Base-by-base conservation (phyloP, 139 green algal species). In the Picochlorum costavermella region DNA sequence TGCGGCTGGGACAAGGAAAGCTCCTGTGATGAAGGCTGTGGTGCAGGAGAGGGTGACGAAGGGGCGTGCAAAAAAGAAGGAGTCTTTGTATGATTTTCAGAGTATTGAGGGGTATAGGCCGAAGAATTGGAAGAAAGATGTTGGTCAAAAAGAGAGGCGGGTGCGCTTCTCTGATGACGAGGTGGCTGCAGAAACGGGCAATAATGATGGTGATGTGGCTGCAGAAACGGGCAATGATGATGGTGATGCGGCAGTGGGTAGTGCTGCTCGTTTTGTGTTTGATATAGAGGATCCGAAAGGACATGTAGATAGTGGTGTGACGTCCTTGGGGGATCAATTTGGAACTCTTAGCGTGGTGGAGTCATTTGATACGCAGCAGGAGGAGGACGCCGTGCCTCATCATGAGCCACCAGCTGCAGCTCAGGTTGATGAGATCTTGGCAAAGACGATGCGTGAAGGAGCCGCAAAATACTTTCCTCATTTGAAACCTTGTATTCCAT, bases 21-120 rank as follows among this genome's bases (percentile, higher is more conserved):
- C 60, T n/a, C 70, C 70, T 40, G 70, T 77, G 44, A 72, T 77
- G 70, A 44, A 50, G 33, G 63, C 63, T 16, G 56, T 72, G 30
- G 64, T 76, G 26, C 65, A 72, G 62, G 70, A 71, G 55, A 37
- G 33, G 33, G 11, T 8, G 8, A 40, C 33, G 0, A 40, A 53
- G 20, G 46, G 46, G 16, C n/a, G 46, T 26, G 6, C 17, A 26
- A 53, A 23, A 0, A 23, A 14, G 53, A 23, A 9, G 5, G 30
- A 29, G 37, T 69, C 51, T 16, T 28, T 2, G 1, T 49, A 5
- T 53, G n/a, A 23, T 28, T 23, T 28, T 53, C 17, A 53, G 46
- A 53, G 6, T 25, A 63, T 77, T 46, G 70, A 77, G 50, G 70
- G 70, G 8, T 77, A 77, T 13, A 59, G 68, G 23, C 70, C 70